These are phyloP conservation scores for Flaveria linearis DNA, from an alignment of 129 eudicot genomes.

Conservation along the genomic window DNA sequence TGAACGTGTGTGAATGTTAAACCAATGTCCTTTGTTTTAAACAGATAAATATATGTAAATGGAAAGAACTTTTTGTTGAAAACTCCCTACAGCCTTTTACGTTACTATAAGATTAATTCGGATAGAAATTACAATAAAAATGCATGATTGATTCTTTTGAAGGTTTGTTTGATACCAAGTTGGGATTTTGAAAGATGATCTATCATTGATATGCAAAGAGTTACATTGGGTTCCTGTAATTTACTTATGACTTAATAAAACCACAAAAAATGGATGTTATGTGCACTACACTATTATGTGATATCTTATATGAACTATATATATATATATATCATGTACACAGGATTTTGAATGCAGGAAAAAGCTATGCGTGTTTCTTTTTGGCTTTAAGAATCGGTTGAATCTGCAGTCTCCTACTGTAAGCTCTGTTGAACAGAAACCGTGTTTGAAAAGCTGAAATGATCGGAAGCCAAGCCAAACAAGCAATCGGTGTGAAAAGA, in stretches of 20 bases:
- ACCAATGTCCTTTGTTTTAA: too few relatives aligned
- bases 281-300: slow-evolving; percentile 30
- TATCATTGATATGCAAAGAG: slow-evolving; percentile 47
- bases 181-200: slow-evolving; percentile 40
- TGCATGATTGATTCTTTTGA: background rate
- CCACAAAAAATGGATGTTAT: slow-evolving; percentile 28
- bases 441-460: slow-evolving; percentile 87
- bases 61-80: slow-evolving; percentile 18
- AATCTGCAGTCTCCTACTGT: slow-evolving; percentile 80
- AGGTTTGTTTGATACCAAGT: too few relatives aligned
- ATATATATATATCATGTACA: slow-evolving; percentile 33
- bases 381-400: slow-evolving; percentile 84
- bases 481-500: slow-evolving; percentile 76
- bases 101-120: too few relatives aligned
- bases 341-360: slow-evolving; percentile 10
- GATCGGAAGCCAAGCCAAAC: slow-evolving; percentile 91
- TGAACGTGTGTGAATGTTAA: background rate
- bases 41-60: slow-evolving; percentile 9
- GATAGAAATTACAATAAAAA: too few relatives aligned
- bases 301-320: slow-evolving; percentile 3
- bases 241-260: slow-evolving; percentile 17
- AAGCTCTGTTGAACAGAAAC: slow-evolving; percentile 88
- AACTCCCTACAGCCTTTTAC: background rate
- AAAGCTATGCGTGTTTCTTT: slow-evolving; percentile 48
- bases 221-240: slow-evolving; percentile 48